Conservation (phyloP, 768 basidiomycete species). For the Hericium erinaceus region DNA sequence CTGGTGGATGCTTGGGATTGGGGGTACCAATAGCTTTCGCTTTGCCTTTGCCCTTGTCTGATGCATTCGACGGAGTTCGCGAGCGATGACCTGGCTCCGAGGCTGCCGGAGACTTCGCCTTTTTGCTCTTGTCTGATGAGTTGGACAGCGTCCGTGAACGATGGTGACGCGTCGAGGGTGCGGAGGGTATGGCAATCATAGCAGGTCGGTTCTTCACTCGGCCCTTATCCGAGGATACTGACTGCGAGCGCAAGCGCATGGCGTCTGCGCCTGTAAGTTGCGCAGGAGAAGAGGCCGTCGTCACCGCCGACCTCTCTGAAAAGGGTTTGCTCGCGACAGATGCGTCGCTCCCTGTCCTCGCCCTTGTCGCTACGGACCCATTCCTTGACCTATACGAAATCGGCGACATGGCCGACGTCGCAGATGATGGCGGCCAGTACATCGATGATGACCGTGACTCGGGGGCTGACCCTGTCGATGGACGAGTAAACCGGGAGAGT, state of each 20-base stretch:
- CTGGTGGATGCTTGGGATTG: neutral
- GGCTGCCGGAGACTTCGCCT: neutral
- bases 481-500: neutral
- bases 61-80: neutral
- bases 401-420: neutral
- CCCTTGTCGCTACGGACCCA: neutral
- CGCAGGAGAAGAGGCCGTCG: neutral
- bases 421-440: neutral
- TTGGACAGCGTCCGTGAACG: conserved; percentile 2
- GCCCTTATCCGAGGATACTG: conserved; percentile 1
- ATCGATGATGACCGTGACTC: neutral
- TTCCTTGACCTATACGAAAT: neutral
- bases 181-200: neutral
- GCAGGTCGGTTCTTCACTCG: neutral
- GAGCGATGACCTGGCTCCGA: neutral
- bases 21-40: neutral
- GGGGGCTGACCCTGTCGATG: neutral
- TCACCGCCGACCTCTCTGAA: neutral
- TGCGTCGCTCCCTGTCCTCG: neutral
- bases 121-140: neutral
- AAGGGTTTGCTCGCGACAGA: neutral
- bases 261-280: neutral
- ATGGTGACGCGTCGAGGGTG: neutral
- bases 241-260: neutral
- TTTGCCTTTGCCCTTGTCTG: neutral